Conservation (phyloP, 1,284 basidiomycete genomes). For the Peniophora sp. region DNA sequence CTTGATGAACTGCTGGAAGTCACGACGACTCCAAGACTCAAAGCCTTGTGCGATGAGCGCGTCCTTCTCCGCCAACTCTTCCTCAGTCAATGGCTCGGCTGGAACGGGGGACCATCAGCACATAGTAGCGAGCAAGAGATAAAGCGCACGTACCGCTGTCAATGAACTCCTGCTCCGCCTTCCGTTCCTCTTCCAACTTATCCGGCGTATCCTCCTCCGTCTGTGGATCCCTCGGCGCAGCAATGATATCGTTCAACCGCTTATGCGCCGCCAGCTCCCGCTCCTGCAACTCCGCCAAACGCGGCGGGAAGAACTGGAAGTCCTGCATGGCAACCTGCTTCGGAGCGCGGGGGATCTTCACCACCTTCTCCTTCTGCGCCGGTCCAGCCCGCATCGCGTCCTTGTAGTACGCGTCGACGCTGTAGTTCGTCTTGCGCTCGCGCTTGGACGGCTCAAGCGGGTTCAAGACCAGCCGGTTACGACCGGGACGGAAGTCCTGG, state of each 20-base stretch:
- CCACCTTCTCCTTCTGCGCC: constrained; percentile 74
- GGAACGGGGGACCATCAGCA: too few species aligned
- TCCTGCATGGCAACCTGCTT: constrained; percentile 91
- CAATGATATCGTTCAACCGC: constrained; percentile 69
- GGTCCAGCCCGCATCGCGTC: constrained; percentile 81
- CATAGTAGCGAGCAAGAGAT: not conserved
- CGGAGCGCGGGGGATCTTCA: constrained; percentile 81
- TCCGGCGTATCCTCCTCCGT: constrained; percentile 77
- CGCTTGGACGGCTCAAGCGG: constrained; percentile 92
- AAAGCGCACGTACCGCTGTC: constrained; percentile 52
- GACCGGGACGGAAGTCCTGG: constrained; percentile 81
- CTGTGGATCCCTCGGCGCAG: constrained; percentile 61
- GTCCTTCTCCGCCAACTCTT: constrained; percentile 78
- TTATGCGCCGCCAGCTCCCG: constrained; percentile 80
- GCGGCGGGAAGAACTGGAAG: constrained; percentile 93
- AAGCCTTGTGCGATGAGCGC: constrained; percentile 76
- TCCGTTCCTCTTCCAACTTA: constrained; percentile 76
- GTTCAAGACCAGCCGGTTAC: constrained; percentile 69
- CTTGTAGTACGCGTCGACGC: constrained; percentile 91
- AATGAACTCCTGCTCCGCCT: constrained; percentile 80
- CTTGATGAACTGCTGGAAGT: constrained; percentile 88
- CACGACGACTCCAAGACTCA: constrained; percentile 84
- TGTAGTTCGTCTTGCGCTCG: constrained; percentile 94
- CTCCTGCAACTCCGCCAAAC: constrained; percentile 81
- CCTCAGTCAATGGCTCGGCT: constrained; percentile 86